phyloP scores from a whole-genome alignment of 768 basidiomycete genomes.

The Leccinum incarnatum region DNA sequence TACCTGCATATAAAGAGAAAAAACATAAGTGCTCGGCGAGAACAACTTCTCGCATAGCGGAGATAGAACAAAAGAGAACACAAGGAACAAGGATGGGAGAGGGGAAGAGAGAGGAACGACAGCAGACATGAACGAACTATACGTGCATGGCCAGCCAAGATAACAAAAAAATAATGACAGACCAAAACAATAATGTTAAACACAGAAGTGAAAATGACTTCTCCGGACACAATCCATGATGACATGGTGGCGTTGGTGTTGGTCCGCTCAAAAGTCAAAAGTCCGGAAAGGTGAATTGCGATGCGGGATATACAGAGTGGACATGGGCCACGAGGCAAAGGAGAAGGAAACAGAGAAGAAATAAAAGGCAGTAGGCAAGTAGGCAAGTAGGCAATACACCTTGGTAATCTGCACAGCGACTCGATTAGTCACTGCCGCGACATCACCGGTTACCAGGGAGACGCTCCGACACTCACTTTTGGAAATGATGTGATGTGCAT shows the following conservation, averaged over 20 bases:
- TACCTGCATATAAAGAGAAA: conserved; percentile 26
- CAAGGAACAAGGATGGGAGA: not conserved
- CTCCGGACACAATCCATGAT: not conserved
- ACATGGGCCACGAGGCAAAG: not conserved
- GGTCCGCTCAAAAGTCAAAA: conserved; percentile 17
- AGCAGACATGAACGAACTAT: conserved; percentile 17
- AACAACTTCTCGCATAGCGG: conserved; percentile 10
- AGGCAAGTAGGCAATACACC: conserved; percentile 16
- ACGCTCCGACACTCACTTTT: conserved; percentile 18
- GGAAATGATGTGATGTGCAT: not conserved
- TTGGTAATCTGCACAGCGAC: not conserved
- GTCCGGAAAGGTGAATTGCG: conserved; percentile 10
- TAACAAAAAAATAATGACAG: conserved; percentile 19
- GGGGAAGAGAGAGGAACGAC: not conserved
- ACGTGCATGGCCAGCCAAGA: conserved; percentile 28
- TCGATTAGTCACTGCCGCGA: not conserved
- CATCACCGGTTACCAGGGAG: not conserved
- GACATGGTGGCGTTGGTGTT: conserved; percentile 9
- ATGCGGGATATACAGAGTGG: not conserved
- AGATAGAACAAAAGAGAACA: conserved; percentile 18
- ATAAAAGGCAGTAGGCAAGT: conserved; percentile 8
- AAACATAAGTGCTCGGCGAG: conserved; percentile 14
- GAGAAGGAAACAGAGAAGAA: not conserved
- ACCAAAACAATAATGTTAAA: conserved; percentile 31
- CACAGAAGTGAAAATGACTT: conserved; percentile 21